phyloP scores from a whole-genome alignment of 2,329 filamentous ascomycete genomes.

The Aspergillus japonicus region DNA sequence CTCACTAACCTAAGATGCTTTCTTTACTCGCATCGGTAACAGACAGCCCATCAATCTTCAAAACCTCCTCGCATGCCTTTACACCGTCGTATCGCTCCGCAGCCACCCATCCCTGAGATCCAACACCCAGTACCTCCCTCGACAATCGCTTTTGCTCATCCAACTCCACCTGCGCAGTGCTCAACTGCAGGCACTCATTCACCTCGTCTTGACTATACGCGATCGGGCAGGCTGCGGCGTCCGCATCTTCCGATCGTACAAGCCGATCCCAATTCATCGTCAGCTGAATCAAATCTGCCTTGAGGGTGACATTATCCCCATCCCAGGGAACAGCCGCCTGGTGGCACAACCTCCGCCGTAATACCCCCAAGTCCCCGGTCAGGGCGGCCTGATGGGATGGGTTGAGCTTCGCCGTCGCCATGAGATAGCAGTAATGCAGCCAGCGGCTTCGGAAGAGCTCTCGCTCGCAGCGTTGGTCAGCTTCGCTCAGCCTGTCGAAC shows the following conservation, averaged over 20 bases:
- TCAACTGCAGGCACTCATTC: neutral
- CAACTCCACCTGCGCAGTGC: neutral
- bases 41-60: neutral
- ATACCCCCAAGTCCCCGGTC: constrained; percentile 11
- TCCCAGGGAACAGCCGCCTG: constrained; percentile 29
- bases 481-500: neutral
- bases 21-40: neutral
- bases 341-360: constrained; percentile 20
- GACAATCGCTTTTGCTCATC: neutral
- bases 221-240: neutral
- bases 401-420: constrained; percentile 14
- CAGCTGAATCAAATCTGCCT: constrained; percentile 21
- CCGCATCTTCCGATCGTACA: neutral
- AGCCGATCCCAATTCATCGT: constrained; percentile 15
- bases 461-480: constrained; percentile 14
- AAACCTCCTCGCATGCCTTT: neutral
- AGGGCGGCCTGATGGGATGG: constrained; percentile 21
- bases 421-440: constrained; percentile 26
- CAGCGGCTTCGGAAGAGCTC: constrained; percentile 19
- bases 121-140: neutral
- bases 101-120: neutral
- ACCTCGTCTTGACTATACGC: neutral
- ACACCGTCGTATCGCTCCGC: neutral
- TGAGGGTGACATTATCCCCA: constrained; percentile 26
- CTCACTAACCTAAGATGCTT: too few relatives aligned